These are phyloP conservation scores for Sphagnum fallax DNA, from an alignment of 228 moss, liverwort and hornwort species.

Conservation along the genomic window DNA sequence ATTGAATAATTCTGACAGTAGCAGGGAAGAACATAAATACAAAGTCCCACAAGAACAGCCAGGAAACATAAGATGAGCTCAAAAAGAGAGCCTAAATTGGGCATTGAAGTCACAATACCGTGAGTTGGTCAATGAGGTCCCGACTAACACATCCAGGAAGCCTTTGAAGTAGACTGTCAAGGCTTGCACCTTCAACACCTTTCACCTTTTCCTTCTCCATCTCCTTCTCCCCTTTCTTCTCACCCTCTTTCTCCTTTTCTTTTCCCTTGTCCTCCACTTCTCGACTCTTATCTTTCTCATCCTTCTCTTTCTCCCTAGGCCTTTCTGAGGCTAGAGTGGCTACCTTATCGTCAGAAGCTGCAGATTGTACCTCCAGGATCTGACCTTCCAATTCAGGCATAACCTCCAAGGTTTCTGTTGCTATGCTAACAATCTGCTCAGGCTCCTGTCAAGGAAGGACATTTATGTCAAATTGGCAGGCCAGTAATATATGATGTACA, in stretches of 20 bases:
- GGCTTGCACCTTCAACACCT: conserved; percentile 88
- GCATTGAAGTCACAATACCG: conserved; percentile 24
- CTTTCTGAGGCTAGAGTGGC: conserved; percentile 25
- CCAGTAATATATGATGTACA: too few species aligned
- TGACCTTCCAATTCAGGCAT: conserved; percentile 32
- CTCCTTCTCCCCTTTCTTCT: conserved; percentile 80
- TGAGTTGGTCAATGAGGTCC: conserved; percentile 96
- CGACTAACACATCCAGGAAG: conserved; percentile 99
- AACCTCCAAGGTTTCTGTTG: conserved; percentile 45
- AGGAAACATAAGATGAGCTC: too few species aligned
- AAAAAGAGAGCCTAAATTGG: too few species aligned
- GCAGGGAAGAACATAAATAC: too few species aligned
- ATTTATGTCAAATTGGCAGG: background rate
- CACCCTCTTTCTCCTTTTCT: conserved; percentile 60
- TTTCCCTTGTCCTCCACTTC: conserved; percentile 60
- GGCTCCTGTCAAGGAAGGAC: conserved; percentile 26
- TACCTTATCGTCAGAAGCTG: conserved; percentile 36
- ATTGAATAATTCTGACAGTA: too few species aligned
- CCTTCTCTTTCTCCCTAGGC: conserved; percentile 61
- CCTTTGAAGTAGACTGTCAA: conserved; percentile 93
- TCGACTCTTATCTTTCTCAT: conserved; percentile 56
- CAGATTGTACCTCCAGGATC: conserved; percentile 18
- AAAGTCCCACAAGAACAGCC: too few species aligned
- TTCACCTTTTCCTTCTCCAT: conserved; percentile 77
- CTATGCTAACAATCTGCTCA: conserved; percentile 29